Conservation (phyloP, 2,329 filamentous ascomycete genomes). For the Alternaria atra region DNA sequence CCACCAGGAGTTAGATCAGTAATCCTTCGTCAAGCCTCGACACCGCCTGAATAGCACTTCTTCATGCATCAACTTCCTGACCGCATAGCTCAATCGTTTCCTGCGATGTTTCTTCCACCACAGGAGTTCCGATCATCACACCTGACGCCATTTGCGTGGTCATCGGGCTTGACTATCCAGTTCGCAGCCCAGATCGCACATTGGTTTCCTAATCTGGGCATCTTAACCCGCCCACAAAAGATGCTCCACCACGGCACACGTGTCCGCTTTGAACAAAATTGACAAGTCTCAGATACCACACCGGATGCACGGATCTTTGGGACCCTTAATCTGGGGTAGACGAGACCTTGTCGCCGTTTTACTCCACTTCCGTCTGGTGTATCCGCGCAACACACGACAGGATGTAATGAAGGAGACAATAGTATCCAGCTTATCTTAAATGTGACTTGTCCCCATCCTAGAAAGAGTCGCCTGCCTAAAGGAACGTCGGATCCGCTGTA, state of each 20-base stretch:
- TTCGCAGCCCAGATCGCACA: constrained; percentile 12
- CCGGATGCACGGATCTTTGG: constrained; percentile 1
- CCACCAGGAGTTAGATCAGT: background rate
- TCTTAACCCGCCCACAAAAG: constrained; percentile 21
- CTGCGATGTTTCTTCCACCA: background rate
- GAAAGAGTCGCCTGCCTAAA: constrained; percentile 7
- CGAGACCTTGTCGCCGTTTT: constrained; percentile 17
- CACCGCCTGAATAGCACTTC: background rate
- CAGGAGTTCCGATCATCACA: background rate
- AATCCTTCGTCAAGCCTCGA: background rate
- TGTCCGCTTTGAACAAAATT: constrained; percentile 9
- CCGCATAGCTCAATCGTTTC: background rate
- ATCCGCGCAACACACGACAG: constrained; percentile 12
- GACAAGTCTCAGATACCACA: constrained; percentile 1
- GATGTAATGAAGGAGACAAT: background rate
- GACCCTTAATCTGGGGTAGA: constrained; percentile 12
- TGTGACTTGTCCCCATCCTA: constrained; percentile 6
- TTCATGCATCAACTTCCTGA: constrained; percentile 1
- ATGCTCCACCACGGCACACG: constrained; percentile 17
- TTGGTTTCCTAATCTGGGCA: constrained; percentile 19
- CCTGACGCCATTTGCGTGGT: background rate
- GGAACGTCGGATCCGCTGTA: constrained; percentile 6
- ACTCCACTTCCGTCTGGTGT: constrained; percentile 22
- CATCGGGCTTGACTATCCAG: constrained; percentile 3
- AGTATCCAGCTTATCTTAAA: constrained; percentile 7